These are phyloP conservation scores for Rhodotorula paludigena DNA, from an alignment of 768 basidiomycete species.

Conservation along the genomic window DNA sequence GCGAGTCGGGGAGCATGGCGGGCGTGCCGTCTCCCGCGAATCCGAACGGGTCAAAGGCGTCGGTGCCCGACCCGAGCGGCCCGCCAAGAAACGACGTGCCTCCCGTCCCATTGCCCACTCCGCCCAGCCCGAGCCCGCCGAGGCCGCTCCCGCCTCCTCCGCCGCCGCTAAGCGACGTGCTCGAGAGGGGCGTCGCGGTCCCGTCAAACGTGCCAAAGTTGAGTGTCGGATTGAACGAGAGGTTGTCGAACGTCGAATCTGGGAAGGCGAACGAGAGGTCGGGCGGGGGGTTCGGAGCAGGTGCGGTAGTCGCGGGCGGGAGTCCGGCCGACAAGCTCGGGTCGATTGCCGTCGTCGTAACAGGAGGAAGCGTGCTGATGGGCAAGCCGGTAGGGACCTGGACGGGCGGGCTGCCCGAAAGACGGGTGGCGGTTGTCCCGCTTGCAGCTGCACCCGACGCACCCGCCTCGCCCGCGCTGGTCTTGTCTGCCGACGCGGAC, in stretches of 20 bases:
- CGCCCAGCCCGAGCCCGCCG: not conserved
- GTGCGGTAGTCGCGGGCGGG: not conserved
- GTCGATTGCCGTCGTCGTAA: not conserved
- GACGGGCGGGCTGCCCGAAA: too few species aligned
- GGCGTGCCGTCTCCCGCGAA: conserved; percentile 28
- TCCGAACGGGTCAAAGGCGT: conserved; percentile 31
- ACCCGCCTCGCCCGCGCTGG: too few species aligned
- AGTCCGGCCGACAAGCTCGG: not conserved
- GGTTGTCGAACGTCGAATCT: conserved; percentile 21
- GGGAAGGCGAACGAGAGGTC: conserved; percentile 32
- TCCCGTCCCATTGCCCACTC: not conserved
- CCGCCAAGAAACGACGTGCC: conserved; percentile 1
- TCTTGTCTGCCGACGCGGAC: not conserved
- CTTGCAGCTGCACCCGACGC: not conserved
- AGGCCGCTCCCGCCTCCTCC: not conserved
- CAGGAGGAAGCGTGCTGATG: not conserved
- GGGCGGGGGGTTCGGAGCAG: conserved; percentile 22
- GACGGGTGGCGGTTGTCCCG: not conserved
- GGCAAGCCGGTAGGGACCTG: too few species aligned
- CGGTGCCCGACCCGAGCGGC: not conserved
- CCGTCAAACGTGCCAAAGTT: conserved; percentile 2
- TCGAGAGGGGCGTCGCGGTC: not conserved
- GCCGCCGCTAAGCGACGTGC: not conserved
- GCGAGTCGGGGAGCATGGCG: conserved; percentile 14
- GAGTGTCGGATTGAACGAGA: conserved; percentile 32